Percentiles rank a stretch among this genome's conserved stretches.
These are phyloP conservation scores for Ampelocalamus luodianensis DNA, from an alignment of 176 grass and related monocot species.

Conservation along the genomic window DNA sequence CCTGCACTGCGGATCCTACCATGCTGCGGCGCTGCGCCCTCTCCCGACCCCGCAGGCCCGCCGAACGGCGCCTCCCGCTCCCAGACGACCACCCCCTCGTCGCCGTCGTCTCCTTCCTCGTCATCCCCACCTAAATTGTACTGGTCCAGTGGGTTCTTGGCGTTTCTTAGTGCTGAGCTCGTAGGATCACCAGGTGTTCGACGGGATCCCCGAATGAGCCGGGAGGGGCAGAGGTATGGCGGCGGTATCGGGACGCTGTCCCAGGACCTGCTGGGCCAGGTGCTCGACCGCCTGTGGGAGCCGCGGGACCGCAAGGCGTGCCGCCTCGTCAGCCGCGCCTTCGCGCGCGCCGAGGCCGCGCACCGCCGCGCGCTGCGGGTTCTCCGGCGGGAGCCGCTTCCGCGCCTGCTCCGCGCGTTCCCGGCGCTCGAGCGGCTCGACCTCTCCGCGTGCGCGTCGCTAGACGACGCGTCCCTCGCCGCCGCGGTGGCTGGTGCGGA, in stretches of 20 bases:
- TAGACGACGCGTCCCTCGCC: slow-evolving; percentile 70
- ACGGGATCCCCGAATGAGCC: slow-evolving; percentile 27
- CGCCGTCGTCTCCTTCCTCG: slow-evolving; percentile 83
- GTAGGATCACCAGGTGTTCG: neutral
- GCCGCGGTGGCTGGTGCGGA: slow-evolving; percentile 39
- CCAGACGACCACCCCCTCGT: slow-evolving; percentile 52
- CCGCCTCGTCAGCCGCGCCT: slow-evolving; percentile 71
- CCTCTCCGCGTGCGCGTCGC: slow-evolving; percentile 76
- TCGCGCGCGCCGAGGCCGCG: slow-evolving; percentile 66
- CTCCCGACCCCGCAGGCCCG: slow-evolving; percentile 52
- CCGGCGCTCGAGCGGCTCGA: slow-evolving; percentile 68
- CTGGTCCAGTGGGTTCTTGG: neutral
- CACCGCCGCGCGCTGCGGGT: slow-evolving; percentile 66
- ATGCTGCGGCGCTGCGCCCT: slow-evolving; percentile 55
- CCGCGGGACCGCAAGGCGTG: slow-evolving; percentile 76
- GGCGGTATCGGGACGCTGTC: slow-evolving; percentile 44
- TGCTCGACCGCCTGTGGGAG: slow-evolving; percentile 74
- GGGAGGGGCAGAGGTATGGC: slow-evolving; percentile 42
- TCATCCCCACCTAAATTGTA: slow-evolving; percentile 75
- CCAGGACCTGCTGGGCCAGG: slow-evolving; percentile 69
- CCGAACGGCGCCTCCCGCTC: slow-evolving; percentile 43
- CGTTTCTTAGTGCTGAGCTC: neutral
- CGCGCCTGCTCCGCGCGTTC: slow-evolving; percentile 60
- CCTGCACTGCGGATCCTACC: slow-evolving; percentile 47
- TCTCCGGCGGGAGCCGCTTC: slow-evolving; percentile 68